A percentile compares a stretch with the other conserved stretches of the same genome.
Conservation (phyloP, 225 moss, liverwort and hornwort genomes). For the Pseudoscleropodium purum region DNA sequence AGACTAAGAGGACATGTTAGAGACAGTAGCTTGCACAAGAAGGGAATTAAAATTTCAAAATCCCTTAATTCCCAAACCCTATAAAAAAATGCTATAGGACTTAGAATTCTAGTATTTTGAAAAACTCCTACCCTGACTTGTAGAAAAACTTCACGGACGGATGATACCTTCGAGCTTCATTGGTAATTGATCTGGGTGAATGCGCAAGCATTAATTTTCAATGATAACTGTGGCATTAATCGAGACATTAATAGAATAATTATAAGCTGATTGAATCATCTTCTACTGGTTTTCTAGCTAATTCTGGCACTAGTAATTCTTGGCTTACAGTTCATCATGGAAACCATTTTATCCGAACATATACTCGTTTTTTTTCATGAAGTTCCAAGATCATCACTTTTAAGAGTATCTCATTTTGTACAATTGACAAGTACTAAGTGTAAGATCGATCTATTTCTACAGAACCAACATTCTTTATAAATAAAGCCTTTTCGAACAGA, state of each 20-base stretch:
- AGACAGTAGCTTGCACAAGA: neutral
- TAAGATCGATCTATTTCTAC: no score
- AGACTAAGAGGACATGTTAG: neutral
- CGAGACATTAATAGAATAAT: neutral
- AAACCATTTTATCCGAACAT: neutral
- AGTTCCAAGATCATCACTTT: neutral
- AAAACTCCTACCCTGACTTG: no score
- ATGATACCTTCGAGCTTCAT: neutral
- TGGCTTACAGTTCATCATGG: neutral
- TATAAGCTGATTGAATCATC: neutral
- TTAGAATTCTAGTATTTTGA: neutral
- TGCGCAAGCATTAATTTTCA: neutral
- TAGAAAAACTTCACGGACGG: no score
- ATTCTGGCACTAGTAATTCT: neutral
- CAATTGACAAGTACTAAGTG: neutral
- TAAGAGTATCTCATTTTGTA: neutral
- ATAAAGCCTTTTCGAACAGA: no score
- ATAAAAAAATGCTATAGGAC: neutral
- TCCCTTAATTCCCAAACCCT: neutral
- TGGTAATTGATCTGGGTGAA: neutral
- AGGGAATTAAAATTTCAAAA: neutral
- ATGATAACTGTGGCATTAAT: neutral
- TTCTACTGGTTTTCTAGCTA: no score
- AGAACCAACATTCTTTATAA: no score
- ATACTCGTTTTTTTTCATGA: neutral